Base-by-base conservation (phyloP, 2,329 filamentous ascomycete species). In the Aureobasidium sp. region DNA sequence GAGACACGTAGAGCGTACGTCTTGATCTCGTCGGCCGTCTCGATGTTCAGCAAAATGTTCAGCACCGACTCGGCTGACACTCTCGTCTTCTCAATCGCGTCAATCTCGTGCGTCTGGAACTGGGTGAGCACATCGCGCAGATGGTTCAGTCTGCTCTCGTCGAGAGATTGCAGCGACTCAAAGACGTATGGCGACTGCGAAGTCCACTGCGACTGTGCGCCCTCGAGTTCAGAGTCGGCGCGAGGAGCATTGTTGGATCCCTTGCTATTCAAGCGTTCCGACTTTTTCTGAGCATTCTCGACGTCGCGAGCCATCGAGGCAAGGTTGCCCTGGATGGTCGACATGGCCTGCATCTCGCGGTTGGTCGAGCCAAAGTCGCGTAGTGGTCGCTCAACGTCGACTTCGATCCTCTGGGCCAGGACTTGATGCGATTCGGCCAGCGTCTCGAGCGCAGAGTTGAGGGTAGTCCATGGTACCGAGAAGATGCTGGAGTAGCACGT, bases 181-280 rank as follows among this genome's bases (percentile, higher is more conserved):
- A 96, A 97, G 64, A 97, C 88, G 75, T 90, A 97, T 1, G 94
- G 94, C 15, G 94, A 91, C 74, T 96, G 91, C 0, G 91, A 91
- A 62, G 96, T 87, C 94, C 94, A 99, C 72, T 96, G 89, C 67
- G 87, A 83, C 48, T 82, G 84, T n/a, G 91, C 88, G 64, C 85
- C 85, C 66, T 96, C 89, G 47, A 95, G 84, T 66, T 86, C 87
- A 20, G 84, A 79, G 12, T 84, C 82, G 14, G 91, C 91, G 65
- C 82, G 82, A 47, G 91, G 89, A 42, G 94, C 84, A 74, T 94
- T 96, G 75, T 87, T 91, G 60, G 83, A 82, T 64, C 89, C 91
- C 75, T 93, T 96, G 71, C 83, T 88, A 70, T 79, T 86, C 57
- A 95, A 81, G 77, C 92, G 96, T 47, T 94, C 91, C n/a, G 87